These are phyloP conservation scores for Neonectria punicea DNA, from an alignment of 2,329 filamentous ascomycete genomes.

Conservation along the genomic window DNA sequence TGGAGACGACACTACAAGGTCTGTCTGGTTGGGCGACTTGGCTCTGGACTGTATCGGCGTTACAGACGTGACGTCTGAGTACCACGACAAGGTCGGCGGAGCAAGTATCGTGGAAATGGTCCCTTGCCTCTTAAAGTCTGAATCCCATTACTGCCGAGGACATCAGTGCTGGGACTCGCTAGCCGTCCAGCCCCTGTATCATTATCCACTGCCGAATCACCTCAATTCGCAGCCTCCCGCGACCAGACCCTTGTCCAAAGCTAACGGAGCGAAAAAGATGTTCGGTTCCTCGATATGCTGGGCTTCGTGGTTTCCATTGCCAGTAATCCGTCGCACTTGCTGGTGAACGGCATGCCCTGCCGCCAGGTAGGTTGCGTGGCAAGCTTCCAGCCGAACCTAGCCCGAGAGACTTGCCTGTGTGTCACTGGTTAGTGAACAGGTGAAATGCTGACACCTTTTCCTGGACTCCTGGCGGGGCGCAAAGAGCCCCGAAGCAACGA, in stretches of 20 bases:
- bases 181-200: background rate
- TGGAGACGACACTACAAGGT: conserved; percentile 18
- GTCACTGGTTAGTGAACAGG: background rate
- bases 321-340: background rate
- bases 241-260: background rate
- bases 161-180: background rate
- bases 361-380: background rate
- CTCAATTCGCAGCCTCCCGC: background rate
- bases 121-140: background rate
- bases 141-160: background rate
- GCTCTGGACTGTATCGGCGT: conserved; percentile 7
- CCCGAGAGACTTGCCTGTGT: background rate
- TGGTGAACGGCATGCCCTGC: background rate
- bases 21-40: conserved; percentile 13
- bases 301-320: background rate
- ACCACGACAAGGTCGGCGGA: conserved; percentile 4
- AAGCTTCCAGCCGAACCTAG: background rate
- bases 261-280: no score
- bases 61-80: conserved; percentile 3
- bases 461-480: conserved; percentile 28
- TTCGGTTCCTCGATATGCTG: background rate
- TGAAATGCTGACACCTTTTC: background rate
- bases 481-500: conserved; percentile 29
- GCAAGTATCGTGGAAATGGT: background rate
- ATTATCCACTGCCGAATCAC: background rate